These are phyloP conservation scores for Cornus kousa DNA, from an alignment of 148 eudicot species.

Conservation along the genomic window DNA sequence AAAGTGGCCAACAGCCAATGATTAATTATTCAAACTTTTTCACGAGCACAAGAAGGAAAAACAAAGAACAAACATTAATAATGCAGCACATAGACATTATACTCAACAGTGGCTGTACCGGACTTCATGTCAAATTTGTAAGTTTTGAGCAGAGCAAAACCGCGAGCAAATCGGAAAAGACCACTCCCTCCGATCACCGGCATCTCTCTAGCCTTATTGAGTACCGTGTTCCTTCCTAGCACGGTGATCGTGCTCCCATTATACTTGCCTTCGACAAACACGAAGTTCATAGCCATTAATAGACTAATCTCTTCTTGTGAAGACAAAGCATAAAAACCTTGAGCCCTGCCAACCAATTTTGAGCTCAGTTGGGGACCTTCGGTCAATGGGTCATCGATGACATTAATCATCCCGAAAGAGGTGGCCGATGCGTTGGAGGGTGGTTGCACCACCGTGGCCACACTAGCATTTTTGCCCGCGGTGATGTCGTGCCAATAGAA, in stretches of 20 bases:
- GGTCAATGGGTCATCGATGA: conserved; percentile 44
- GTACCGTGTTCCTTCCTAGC: conserved; percentile 32
- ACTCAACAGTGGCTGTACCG: conserved; percentile 31
- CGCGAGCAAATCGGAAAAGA: conserved; percentile 41
- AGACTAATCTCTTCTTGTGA: conserved; percentile 24
- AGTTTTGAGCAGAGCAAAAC: conserved; percentile 31
- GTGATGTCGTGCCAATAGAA: conserved; percentile 38
- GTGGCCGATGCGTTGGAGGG: conserved; percentile 19
- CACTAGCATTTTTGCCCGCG: conserved; percentile 21
- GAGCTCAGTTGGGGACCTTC: conserved; percentile 25
- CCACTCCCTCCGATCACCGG: conserved; percentile 43
- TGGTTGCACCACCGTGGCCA: conserved; percentile 14
- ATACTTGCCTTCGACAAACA: conserved; percentile 35
- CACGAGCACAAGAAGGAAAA: too few species aligned
- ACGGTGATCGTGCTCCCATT: conserved; percentile 39
- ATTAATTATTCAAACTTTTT: too few species aligned
- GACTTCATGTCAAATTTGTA: conserved; percentile 17
- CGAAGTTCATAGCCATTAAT: conserved; percentile 43
- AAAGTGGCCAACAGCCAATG: too few species aligned
- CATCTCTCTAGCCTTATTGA: conserved; percentile 34
- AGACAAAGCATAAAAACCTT: conserved; percentile 37
- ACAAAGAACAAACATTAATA: background rate
- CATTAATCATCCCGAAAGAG: conserved; percentile 30
- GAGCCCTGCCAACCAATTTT: conserved; percentile 34
- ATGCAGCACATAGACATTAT: conserved; percentile 37